Evolutionary conservation across 2,329 filamentous ascomycete species (phyloP).

Genomic region (Geoglossum cookeanum): DNA sequence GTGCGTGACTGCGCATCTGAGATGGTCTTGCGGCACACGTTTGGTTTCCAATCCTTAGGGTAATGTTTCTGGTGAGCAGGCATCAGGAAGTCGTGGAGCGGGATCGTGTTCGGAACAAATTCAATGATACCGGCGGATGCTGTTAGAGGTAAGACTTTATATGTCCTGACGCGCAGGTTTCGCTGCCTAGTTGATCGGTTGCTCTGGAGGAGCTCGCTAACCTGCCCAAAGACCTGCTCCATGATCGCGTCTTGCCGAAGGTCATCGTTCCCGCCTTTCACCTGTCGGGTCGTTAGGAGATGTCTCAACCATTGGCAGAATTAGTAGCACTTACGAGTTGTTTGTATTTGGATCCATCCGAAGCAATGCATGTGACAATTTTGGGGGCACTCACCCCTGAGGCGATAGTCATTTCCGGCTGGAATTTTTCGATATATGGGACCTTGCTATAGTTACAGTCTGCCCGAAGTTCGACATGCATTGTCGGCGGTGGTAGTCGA

Average conservation of each 20-base stretch:
- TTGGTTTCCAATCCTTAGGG: conserved; percentile 62
- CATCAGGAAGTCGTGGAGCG: conserved; percentile 79
- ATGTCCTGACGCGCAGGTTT: conserved; percentile 78
- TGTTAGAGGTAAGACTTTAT: conserved; percentile 86
- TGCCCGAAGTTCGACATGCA: conserved; percentile 58
- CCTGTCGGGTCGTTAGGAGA: conserved; percentile 21
- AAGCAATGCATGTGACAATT: conserved; percentile 65
- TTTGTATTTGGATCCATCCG: conserved; percentile 62
- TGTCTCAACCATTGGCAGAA: conserved; percentile 5
- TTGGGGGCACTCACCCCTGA: conserved; percentile 86
- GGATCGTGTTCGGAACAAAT: conserved; percentile 85
- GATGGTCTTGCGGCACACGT: conserved; percentile 63
- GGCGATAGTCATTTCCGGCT: conserved; percentile 63
- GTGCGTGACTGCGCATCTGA: conserved; percentile 49
- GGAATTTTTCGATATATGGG: conserved; percentile 54
- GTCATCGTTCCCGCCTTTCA: conserved; percentile 92
- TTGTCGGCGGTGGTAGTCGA: conserved; percentile 70
- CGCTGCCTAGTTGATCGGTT: conserved; percentile 77
- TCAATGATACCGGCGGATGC: conserved; percentile 81
- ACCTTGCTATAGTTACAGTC: conserved; percentile 59
- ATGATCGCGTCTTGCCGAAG: conserved; percentile 94
- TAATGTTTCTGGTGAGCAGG: conserved; percentile 77
- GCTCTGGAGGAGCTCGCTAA: conserved; percentile 71
- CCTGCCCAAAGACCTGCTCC: conserved; percentile 97
- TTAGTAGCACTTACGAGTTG: conserved; percentile 42